These are phyloP conservation scores for Isatis tinctoria DNA, from an alignment of 345 rosid species.

Conservation along the genomic window DNA sequence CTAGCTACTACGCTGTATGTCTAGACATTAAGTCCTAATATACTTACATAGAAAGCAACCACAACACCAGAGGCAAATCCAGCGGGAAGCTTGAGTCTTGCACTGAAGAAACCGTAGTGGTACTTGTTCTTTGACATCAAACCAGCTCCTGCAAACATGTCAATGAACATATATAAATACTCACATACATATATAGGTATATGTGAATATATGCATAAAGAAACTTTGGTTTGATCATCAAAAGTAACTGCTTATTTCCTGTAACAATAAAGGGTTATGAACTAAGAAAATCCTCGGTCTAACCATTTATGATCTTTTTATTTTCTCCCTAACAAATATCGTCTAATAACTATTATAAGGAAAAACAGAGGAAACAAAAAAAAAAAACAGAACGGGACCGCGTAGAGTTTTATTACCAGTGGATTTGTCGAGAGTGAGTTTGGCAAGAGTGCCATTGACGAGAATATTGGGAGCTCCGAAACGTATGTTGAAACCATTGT, in stretches of 20 bases:
- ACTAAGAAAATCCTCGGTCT: too few species aligned
- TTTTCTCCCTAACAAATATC: not conserved
- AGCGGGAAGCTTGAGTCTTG: slow-evolving; percentile 79
- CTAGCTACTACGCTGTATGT: not conserved
- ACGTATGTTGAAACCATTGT: slow-evolving; percentile 38
- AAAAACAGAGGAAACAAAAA: not conserved
- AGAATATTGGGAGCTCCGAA: slow-evolving; percentile 61
- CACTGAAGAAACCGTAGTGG: slow-evolving; percentile 79
- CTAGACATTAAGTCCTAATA: not conserved
- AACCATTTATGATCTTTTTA: not conserved
- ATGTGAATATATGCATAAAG: not conserved
- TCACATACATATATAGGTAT: too few species aligned
- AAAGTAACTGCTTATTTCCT: too few species aligned
- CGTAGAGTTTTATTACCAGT: slow-evolving; percentile 43
- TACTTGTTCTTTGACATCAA: slow-evolving; percentile 52
- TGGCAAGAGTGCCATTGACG: slow-evolving; percentile 55
- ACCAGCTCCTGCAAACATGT: slow-evolving; percentile 58
- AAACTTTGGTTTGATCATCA: too few species aligned
- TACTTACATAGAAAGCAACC: slow-evolving; percentile 83
- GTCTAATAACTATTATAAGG: not conserved
- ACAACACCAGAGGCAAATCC: slow-evolving; percentile 91
- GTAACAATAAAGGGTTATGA: too few species aligned
- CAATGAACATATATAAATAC: not conserved
- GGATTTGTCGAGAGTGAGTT: slow-evolving; percentile 64
- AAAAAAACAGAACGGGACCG: not conserved